phyloP scores from a whole-genome alignment of 139 green algal genomes.

The Chlamydomonas urium region DNA sequence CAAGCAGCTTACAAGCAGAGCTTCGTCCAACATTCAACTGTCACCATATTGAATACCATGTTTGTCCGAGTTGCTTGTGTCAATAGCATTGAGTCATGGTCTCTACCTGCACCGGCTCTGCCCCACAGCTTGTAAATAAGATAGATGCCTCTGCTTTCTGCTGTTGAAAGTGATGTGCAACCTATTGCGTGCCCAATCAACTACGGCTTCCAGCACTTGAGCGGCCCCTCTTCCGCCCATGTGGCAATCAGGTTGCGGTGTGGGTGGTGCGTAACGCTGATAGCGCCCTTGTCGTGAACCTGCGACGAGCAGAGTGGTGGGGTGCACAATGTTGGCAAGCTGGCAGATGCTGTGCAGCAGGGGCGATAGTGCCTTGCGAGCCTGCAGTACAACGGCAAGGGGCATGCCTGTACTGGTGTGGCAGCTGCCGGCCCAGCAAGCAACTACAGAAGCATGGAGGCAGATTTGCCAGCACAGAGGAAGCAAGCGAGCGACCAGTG shows the following conservation, averaged over 20 bases:
- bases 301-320: slow-evolving; percentile 20
- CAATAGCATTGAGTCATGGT: too few species aligned
- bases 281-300: slow-evolving; percentile 79
- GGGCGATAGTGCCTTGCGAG: not conserved
- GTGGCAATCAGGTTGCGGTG: slow-evolving; percentile 91
- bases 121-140: too few species aligned
- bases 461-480: not conserved
- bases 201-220: slow-evolving; percentile 81
- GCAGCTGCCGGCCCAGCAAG: not conserved
- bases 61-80: too few species aligned
- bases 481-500: not conserved
- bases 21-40: too few species aligned
- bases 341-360: not conserved
- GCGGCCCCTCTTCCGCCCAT: slow-evolving; percentile 66
- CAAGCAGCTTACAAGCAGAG: too few species aligned
- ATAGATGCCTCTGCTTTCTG: too few species aligned
- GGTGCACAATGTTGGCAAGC: not conserved
- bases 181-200: too few species aligned
- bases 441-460: not conserved
- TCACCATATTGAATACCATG: too few species aligned
- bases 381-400: not conserved
- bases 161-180: too few species aligned
- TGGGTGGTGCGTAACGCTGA: slow-evolving; percentile 89
- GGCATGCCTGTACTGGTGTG: not conserved
- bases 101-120: too few species aligned